phyloP scores from a whole-genome alignment of 2,329 filamentous ascomycete genomes.

The Monosporascus sp. region DNA sequence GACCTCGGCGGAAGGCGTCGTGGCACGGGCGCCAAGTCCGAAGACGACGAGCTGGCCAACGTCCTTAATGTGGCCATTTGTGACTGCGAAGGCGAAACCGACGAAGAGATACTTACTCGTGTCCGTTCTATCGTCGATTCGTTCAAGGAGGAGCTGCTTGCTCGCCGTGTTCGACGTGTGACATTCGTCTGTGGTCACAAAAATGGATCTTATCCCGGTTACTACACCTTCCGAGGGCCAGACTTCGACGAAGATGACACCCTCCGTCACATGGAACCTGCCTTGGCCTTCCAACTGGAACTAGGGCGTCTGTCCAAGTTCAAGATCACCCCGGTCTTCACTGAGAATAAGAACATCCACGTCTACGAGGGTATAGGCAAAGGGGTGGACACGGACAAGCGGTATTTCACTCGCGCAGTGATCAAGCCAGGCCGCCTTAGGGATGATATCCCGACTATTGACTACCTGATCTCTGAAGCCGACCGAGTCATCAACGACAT shows the following conservation, averaged over 20 bases:
- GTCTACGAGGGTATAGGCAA: slow-evolving; percentile 97
- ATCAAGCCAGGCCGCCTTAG: slow-evolving; percentile 90
- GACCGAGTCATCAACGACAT: slow-evolving; percentile 97
- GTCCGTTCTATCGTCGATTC: slow-evolving; percentile 72
- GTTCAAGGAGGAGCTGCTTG: slow-evolving; percentile 76
- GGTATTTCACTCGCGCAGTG: slow-evolving; percentile 95
- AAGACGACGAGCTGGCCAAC: slow-evolving; percentile 76
- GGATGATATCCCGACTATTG: slow-evolving; percentile 96
- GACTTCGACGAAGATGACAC: slow-evolving; percentile 85
- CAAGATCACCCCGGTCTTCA: slow-evolving; percentile 97
- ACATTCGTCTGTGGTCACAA: slow-evolving; percentile 96
- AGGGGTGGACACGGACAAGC: slow-evolving; percentile 91
- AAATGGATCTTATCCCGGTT: slow-evolving; percentile 90
- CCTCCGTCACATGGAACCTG: slow-evolving; percentile 95
- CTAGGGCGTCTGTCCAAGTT: slow-evolving; percentile 92
- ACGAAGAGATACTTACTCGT: slow-evolving; percentile 72
- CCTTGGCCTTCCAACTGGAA: slow-evolving; percentile 97
- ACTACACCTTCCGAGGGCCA: slow-evolving; percentile 97
- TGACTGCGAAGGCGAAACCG: slow-evolving; percentile 78
- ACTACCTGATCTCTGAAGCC: slow-evolving; percentile 96
- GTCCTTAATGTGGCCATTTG: slow-evolving; percentile 90
- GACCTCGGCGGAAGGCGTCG: slow-evolving; percentile 71
- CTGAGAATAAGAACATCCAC: slow-evolving; percentile 98
- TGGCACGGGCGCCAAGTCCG: slow-evolving; percentile 46
- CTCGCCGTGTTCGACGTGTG: slow-evolving; percentile 77